These are phyloP conservation scores for Hypsizygus marmoreus DNA, from an alignment of 768 basidiomycete genomes.

Conservation along the genomic window DNA sequence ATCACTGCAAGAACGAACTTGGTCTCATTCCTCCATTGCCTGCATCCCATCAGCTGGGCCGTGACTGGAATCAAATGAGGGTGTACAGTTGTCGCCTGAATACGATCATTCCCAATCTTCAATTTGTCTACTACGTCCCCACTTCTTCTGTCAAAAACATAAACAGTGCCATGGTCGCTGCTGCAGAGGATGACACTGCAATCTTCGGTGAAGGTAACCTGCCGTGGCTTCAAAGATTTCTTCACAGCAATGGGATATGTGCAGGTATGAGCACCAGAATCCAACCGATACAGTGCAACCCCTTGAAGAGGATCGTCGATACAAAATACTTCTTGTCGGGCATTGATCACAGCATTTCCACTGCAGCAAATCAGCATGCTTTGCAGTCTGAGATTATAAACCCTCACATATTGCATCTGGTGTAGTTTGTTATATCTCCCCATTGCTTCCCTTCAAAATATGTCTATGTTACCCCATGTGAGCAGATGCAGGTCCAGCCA, in stretches of 20 bases:
- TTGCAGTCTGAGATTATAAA: neutral
- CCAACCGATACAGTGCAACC: neutral
- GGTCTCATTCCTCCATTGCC: no score
- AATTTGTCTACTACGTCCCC: slow-evolving; percentile 11
- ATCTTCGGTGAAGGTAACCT: slow-evolving; percentile 15
- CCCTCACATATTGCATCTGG: neutral
- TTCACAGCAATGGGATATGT: neutral
- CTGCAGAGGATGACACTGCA: slow-evolving; percentile 13
- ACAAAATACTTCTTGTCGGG: neutral
- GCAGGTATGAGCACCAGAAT: neutral
- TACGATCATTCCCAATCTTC: neutral
- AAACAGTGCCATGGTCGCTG: slow-evolving; percentile 21
- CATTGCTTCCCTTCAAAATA: neutral
- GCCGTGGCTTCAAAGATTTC: slow-evolving; percentile 5
- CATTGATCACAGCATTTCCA: neutral
- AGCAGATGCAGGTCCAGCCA: no score
- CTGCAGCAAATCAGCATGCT: neutral
- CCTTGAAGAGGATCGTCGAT: neutral
- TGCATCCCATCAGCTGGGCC: neutral
- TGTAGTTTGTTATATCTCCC: neutral
- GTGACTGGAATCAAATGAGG: no score
- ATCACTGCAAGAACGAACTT: no score
- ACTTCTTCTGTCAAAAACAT: slow-evolving; percentile 16
- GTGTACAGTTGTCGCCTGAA: neutral
- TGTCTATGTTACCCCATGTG: no score